Conservation (phyloP, 345 rosid species). For the Excoecaria cochinchinensis region DNA sequence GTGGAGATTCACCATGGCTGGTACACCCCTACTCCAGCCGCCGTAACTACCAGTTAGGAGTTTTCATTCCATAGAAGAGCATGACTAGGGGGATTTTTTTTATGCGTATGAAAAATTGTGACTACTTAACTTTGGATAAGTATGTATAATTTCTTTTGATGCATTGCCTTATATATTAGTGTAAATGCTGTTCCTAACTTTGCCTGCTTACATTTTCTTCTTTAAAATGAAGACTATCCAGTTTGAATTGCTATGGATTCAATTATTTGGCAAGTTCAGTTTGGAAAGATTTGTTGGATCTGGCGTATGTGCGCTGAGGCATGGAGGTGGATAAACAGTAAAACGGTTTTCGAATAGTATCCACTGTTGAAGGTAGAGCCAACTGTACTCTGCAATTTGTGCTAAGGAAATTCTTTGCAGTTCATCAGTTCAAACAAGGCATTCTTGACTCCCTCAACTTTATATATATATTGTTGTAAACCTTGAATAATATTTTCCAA, state of each 20-base stretch:
- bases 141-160: constrained; percentile 9
- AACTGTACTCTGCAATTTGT: no score
- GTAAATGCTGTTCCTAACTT: background rate
- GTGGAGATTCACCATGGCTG: constrained; percentile 89
- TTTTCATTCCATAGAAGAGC: background rate
- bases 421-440: no score
- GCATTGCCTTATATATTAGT: background rate
- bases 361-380: no score
- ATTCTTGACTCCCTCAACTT: no score
- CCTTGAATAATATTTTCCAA: no score
- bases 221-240: background rate
- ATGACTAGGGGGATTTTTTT: background rate
- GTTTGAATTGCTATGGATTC: background rate
- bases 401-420: no score
- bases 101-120: background rate
- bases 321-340: no score
- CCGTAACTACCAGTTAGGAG: constrained; percentile 23
- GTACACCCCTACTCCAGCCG: constrained; percentile 60
- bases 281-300: no score
- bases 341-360: no score
- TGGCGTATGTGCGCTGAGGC: no score
- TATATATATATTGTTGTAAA: no score
- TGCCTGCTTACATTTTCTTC: background rate
- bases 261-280: background rate
- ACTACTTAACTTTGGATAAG: background rate